A percentile compares a stretch with the other conserved stretches of the same genome.
These are phyloP conservation scores for Camellia japonica DNA, from an alignment of 148 eudicot genomes.

Conservation along the genomic window DNA sequence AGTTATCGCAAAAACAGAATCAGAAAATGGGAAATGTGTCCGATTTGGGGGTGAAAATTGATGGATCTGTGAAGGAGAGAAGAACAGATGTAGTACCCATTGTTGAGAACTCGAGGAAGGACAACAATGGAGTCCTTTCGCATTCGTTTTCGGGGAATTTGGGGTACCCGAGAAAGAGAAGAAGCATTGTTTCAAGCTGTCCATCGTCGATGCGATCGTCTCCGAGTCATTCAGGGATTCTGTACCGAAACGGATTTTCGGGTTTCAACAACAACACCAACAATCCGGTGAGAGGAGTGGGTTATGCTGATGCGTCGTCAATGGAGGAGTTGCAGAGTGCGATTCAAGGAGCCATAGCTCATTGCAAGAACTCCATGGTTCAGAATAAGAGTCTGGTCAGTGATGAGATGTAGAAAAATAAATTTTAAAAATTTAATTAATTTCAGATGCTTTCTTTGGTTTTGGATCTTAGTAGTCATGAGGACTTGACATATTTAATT, in stretches of 20 bases:
- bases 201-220: constrained; percentile 92
- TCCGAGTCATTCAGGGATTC: constrained; percentile 68
- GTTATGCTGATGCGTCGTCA: constrained; percentile 41
- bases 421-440: neutral
- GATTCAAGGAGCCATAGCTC: constrained; percentile 91
- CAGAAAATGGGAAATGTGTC: neutral
- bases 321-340: constrained; percentile 97
- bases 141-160: constrained; percentile 74
- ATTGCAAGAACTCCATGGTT: constrained; percentile 88
- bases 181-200: constrained; percentile 61
- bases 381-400: constrained; percentile 36
- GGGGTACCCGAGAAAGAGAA: constrained; percentile 40
- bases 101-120: neutral
- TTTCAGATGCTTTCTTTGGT: neutral
- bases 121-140: constrained; percentile 8
- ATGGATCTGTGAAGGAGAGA: neutral
- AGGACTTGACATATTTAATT: neutral
- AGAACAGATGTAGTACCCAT: neutral
- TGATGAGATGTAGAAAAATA: constrained; percentile 16
- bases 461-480: neutral
- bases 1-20: constrained; percentile 45
- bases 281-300: neutral
- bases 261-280: neutral
- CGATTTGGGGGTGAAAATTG: neutral
- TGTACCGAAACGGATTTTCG: constrained; percentile 33